Conservation (phyloP, 1,139 yeast species). For the Sugiyamaella paludigena region DNA sequence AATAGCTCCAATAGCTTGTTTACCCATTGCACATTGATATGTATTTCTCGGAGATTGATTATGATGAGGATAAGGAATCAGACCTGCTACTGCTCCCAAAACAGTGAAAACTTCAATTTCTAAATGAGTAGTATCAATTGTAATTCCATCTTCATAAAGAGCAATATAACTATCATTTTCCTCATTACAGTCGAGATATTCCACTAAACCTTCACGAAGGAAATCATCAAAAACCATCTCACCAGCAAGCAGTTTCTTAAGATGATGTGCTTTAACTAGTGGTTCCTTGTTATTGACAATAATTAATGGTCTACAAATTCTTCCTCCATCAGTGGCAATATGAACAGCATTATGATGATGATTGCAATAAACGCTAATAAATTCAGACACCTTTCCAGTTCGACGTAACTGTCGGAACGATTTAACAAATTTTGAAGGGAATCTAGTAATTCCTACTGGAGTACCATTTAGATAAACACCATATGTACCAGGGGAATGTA, state of each 20-base stretch:
- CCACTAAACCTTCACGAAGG: slow-evolving; percentile 80
- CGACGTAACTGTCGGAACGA: slow-evolving; percentile 81
- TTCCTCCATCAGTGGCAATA: slow-evolving; percentile 98
- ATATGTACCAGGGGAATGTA: slow-evolving; percentile 72
- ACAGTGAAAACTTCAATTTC: slow-evolving; percentile 97
- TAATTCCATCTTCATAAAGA: slow-evolving; percentile 68
- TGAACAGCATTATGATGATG: slow-evolving; percentile 90
- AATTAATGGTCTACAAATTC: slow-evolving; percentile 95
- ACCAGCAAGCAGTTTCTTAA: slow-evolving; percentile 58
- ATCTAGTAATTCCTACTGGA: slow-evolving; percentile 81
- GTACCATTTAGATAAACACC: slow-evolving; percentile 95
- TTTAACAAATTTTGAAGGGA: slow-evolving; percentile 74
- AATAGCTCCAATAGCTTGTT: slow-evolving; percentile 98
- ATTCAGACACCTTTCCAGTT: slow-evolving; percentile 81
- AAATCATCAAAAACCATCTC: slow-evolving; percentile 87
- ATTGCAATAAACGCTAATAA: slow-evolving; percentile 86
- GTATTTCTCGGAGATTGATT: slow-evolving; percentile 98
- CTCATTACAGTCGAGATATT: slow-evolving; percentile 94
- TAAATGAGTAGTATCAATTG: slow-evolving; percentile 69
- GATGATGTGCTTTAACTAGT: slow-evolving; percentile 68
- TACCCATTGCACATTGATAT: slow-evolving; percentile 99
- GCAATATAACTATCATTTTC: slow-evolving; percentile 96
- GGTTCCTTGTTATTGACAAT: slow-evolving; percentile 74
- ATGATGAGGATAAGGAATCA: slow-evolving; percentile 99
- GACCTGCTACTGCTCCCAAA: slow-evolving; percentile 96